Conservation (phyloP, 1,139 yeast genomes). For the Candida glucosophila region DNA sequence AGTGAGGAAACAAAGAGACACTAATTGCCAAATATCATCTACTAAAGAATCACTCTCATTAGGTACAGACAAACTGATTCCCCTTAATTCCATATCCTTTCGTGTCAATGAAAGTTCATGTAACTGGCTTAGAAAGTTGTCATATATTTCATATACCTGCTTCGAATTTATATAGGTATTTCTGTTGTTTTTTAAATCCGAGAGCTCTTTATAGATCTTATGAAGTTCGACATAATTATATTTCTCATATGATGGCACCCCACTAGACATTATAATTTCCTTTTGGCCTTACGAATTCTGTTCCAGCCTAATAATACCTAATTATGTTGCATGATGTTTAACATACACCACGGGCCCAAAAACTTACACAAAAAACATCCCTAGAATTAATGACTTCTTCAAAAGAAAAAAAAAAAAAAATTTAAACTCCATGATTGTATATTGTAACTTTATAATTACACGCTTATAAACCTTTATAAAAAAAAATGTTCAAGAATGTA, state of each 20-base stretch:
- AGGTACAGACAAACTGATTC: conserved; percentile 28
- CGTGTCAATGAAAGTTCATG: conserved; percentile 44
- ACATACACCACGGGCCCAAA: too few relatives aligned
- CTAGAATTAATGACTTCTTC: too few relatives aligned
- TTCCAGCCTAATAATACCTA: too few relatives aligned
- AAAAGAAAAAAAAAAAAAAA: too few relatives aligned
- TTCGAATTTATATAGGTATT: conserved; percentile 54
- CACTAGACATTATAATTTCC: conserved; percentile 5
- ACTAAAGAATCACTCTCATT: conserved; percentile 58
- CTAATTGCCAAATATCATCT: conserved; percentile 82
- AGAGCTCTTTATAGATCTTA: conserved; percentile 39
- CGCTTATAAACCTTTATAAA: too few relatives aligned
- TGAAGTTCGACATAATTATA: conserved; percentile 39
- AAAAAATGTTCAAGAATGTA: too few relatives aligned
- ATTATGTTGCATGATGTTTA: too few relatives aligned
- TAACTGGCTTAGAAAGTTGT: conserved; percentile 40
- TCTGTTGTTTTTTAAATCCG: conserved; percentile 58
- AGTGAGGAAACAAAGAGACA: conserved; percentile 79
- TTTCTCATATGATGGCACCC: conserved; percentile 45
- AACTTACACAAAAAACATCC: too few relatives aligned
- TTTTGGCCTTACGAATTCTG: too few relatives aligned
- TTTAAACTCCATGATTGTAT: too few relatives aligned
- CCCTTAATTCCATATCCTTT: conserved; percentile 40
- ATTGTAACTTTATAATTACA: too few relatives aligned
- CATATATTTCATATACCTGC: conserved; percentile 51